phyloP scores from a whole-genome alignment of 441 rosid species.

The Arabidopsis lyrata region DNA sequence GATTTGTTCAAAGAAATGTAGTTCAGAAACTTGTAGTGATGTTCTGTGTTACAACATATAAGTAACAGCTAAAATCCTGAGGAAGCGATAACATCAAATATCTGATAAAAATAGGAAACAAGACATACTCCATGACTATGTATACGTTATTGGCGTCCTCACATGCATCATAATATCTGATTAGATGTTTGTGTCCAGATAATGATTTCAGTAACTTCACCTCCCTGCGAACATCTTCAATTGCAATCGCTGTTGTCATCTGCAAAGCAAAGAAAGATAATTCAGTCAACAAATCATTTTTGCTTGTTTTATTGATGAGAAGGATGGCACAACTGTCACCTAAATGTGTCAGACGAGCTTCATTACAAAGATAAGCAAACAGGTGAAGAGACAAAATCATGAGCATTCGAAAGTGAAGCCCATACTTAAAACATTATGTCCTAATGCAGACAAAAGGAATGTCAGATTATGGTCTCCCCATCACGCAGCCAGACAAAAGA shows the following conservation, averaged over 20 bases:
- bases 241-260: constrained; percentile 96
- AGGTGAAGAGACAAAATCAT: constrained; percentile 15
- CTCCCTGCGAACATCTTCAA: constrained; percentile 97
- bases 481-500: constrained; percentile 13
- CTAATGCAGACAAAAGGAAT: constrained; percentile 29
- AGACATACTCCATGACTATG: constrained; percentile 98
- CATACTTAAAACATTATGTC: constrained; percentile 25
- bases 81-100: constrained; percentile 10
- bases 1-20: constrained; percentile 6
- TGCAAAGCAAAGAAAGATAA: constrained; percentile 49
- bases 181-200: constrained; percentile 87
- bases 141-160: constrained; percentile 94
- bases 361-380: constrained; percentile 14
- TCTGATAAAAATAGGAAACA: constrained; percentile 30
- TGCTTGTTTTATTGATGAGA: neutral
- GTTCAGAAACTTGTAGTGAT: constrained; percentile 3
- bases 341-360: neutral
- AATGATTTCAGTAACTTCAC: constrained; percentile 84
- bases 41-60: neutral
- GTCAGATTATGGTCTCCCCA: constrained; percentile 28
- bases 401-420: constrained; percentile 13
- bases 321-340: constrained; percentile 8
- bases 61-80: constrained; percentile 9
- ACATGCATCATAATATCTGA: constrained; percentile 86
- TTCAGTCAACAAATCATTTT: constrained; percentile 20